These are phyloP conservation scores for Royoungia palumana DNA, from an alignment of 768 basidiomycete genomes.

Conservation along the genomic window DNA sequence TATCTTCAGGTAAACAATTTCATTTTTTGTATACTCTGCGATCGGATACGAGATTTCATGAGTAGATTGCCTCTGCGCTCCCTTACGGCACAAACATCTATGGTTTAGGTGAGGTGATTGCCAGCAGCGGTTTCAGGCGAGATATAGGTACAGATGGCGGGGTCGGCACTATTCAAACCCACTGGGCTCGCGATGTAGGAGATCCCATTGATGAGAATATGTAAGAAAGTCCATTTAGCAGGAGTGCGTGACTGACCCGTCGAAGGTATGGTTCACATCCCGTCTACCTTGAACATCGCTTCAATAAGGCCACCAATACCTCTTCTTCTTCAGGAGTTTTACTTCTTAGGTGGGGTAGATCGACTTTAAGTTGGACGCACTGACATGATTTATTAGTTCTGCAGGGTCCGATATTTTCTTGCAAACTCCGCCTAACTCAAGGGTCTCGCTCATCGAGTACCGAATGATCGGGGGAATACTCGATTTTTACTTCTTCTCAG, in stretches of 20 bases:
- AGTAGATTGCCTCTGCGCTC: slow-evolving; percentile 59
- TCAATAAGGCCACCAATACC: slow-evolving; percentile 44
- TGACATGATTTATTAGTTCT: slow-evolving; percentile 39
- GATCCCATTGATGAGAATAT: slow-evolving; percentile 68
- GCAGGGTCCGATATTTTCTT: slow-evolving; percentile 71
- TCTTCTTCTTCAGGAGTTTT: slow-evolving; percentile 76
- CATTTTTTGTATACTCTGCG: not conserved
- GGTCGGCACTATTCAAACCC: slow-evolving; percentile 57
- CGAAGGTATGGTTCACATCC: slow-evolving; percentile 69
- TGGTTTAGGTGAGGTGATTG: slow-evolving; percentile 71
- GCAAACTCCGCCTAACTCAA: slow-evolving; percentile 51
- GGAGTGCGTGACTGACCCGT: not conserved
- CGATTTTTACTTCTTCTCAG: slow-evolving; percentile 77
- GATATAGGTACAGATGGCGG: slow-evolving; percentile 50
- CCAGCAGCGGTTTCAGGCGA: slow-evolving; percentile 66
- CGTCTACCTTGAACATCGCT: slow-evolving; percentile 73
- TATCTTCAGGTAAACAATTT: slow-evolving; percentile 57
- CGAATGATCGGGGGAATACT: slow-evolving; percentile 70
- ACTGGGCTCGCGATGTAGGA: slow-evolving; percentile 61
- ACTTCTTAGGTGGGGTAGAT: slow-evolving; percentile 49
- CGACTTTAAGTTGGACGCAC: not conserved
- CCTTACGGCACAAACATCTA: slow-evolving; percentile 70
- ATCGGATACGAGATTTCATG: not conserved
- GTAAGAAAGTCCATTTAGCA: slow-evolving; percentile 35
- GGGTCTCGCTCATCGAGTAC: slow-evolving; percentile 67